Evolutionary conservation across 2,329 filamentous ascomycete species (phyloP), one percentile per base, ranked within the genome.

Genomic region (Gnomoniopsis sp.): DNA sequence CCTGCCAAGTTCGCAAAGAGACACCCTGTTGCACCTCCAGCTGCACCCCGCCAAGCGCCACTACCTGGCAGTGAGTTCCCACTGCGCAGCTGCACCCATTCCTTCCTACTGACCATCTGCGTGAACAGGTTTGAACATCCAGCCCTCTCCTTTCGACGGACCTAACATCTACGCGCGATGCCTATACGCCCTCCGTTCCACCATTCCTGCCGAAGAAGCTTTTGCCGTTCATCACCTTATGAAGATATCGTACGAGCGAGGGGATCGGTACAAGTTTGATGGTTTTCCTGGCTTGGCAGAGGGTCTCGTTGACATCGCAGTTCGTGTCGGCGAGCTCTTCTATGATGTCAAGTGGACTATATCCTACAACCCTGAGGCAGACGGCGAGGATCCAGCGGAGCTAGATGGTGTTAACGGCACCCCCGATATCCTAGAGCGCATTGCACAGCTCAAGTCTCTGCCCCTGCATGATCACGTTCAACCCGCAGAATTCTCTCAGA

Each of bases 241-340:
- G 60, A 96, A 96, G 71, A 97, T 98, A 30, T 97, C 93, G 0
- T 95, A 88, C 69, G 93, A 98, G 72, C 85, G 93, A 47, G 93
- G 93, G 49, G 95, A 98, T 71, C 96, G 96, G 73, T 97, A 96
- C 75, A 89, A 91, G 61, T 97, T 98, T 65, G 92, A 96, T 66
- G 90, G 91, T 6, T 98, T 97, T 66, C 88, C 90, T 1, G 88
- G 91, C 11, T 81, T 99, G 30, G 91, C 91, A 0, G 95, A 98
- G 72, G 90, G 90, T 3, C 81, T 99, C 11, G 86, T 96, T 57
- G 89, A 92, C 62, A 96, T 96, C 69, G 87, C 89, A 2, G 78
- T 97, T 52, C 86, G 93, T 62, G 82, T 96, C 44, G 89, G 89
- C 57, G 82, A 80, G 49, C 75, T 96, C 14, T 96, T 93, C 73